phyloP scores from a whole-genome alignment of 2,329 filamentous ascomycete genomes.

The Dactylellina parvicollis region DNA sequence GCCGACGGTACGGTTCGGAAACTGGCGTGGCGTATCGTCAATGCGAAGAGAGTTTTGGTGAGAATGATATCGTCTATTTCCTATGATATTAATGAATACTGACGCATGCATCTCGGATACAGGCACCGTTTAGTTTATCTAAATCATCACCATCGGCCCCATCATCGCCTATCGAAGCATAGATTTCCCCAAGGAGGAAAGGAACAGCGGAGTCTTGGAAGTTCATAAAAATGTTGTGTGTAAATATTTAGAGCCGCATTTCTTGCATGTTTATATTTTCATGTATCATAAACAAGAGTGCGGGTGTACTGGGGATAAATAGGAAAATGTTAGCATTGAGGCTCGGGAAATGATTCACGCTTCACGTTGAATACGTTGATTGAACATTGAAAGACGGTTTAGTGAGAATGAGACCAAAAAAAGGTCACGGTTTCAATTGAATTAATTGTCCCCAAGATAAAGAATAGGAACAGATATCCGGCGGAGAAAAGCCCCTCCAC shows the following conservation, averaged over 20 bases:
- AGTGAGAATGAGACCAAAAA: neutral
- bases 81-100: neutral
- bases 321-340: no score
- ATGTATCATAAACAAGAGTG: neutral
- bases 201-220: no score
- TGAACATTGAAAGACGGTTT: no score
- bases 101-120: neutral
- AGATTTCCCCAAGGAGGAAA: neutral
- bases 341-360: no score
- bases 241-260: neutral
- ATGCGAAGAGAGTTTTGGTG: constrained; percentile 93
- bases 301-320: no score
- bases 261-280: neutral
- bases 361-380: no score
- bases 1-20: constrained; percentile 91
- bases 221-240: neutral
- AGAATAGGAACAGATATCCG: neutral
- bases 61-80: constrained; percentile 61
- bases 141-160: constrained; percentile 41
- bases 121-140: constrained; percentile 45
- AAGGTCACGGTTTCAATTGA: neutral
- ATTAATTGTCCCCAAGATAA: neutral
- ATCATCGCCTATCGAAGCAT: constrained; percentile 42
- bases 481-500: constrained; percentile 16
- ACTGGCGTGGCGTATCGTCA: constrained; percentile 91